Percentiles rank a stretch among this genome's conserved stretches.
phyloP scores from a whole-genome alignment of 2,329 filamentous ascomycete species.

The Geoglossum cookeanum region DNA sequence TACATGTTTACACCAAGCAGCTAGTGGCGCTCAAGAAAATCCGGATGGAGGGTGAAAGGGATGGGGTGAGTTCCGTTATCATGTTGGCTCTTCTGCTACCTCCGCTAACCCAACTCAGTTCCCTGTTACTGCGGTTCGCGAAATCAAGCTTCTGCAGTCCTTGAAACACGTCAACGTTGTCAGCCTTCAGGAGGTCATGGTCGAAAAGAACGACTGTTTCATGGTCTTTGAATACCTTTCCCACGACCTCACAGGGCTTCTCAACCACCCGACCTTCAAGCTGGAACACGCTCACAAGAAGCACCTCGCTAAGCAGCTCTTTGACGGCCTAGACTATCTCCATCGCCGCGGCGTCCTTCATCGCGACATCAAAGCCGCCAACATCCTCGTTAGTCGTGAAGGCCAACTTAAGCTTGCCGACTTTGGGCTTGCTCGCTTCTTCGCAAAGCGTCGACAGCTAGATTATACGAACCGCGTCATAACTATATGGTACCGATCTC shows the following conservation, averaged over 20 bases:
- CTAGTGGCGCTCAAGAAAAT: constrained; percentile 79
- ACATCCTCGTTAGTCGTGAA: constrained; percentile 81
- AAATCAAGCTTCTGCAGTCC: constrained; percentile 82
- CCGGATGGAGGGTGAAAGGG: constrained; percentile 79
- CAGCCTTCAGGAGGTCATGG: constrained; percentile 79
- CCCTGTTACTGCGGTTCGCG: constrained; percentile 74
- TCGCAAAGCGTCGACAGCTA: constrained; percentile 73
- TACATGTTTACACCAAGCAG: constrained; percentile 75
- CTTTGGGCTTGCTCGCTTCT: constrained; percentile 91
- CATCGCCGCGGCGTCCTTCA: constrained; percentile 87
- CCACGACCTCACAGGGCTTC: constrained; percentile 81
- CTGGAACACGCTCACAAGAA: constrained; percentile 78
- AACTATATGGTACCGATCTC: constrained; percentile 93
- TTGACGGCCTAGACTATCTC: constrained; percentile 83
- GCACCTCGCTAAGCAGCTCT: constrained; percentile 78
- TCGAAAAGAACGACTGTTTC: constrained; percentile 95
- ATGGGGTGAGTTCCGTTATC: constrained; percentile 33
- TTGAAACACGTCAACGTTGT: constrained; percentile 70
- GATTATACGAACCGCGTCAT: constrained; percentile 98
- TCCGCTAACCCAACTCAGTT: constrained; percentile 29
- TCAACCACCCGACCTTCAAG: constrained; percentile 86
- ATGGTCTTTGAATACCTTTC: constrained; percentile 99
- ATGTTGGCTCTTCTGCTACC: neutral
- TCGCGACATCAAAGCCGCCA: constrained; percentile 94
- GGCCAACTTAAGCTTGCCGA: constrained; percentile 86